Evolutionary conservation across 2,329 filamentous ascomycete species (phyloP).

Genomic region (Cryphonectria parasitica): DNA sequence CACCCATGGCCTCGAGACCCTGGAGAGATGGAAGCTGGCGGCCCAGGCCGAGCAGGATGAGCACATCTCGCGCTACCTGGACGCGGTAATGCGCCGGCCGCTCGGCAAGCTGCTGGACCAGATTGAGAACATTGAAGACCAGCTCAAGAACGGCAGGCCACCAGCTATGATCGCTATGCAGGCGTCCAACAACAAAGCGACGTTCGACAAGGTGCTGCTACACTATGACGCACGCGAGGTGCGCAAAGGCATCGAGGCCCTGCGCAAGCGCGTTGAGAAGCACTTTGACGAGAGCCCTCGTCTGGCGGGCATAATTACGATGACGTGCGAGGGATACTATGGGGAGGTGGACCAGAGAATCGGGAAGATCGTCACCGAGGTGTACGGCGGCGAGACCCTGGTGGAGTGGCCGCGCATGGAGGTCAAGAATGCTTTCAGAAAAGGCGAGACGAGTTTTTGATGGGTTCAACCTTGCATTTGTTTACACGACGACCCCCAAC

Average conservation of each 20-base stretch:
- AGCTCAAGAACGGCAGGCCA: conserved; percentile 63
- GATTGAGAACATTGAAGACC: conserved; percentile 83
- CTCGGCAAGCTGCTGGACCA: conserved; percentile 91
- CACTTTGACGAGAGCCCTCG: conserved; percentile 83
- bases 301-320: conserved; percentile 61
- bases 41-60: conserved; percentile 80
- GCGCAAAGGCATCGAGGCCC: conserved; percentile 83
- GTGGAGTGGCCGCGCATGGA: conserved; percentile 70
- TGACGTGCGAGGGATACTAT: conserved; percentile 67
- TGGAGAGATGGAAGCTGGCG: conserved; percentile 81
- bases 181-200: conserved; percentile 78
- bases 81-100: conserved; percentile 84
- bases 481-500: neutral
- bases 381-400: conserved; percentile 66
- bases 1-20: conserved; percentile 69
- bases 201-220: conserved; percentile 85
- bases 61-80: conserved; percentile 86
- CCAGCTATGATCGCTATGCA: conserved; percentile 72
- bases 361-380: conserved; percentile 61
- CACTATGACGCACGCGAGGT: conserved; percentile 84
- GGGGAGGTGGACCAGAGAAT: conserved; percentile 64
- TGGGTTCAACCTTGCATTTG: neutral
- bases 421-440: conserved; percentile 61
- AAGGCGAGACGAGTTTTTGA: conserved; percentile 8
- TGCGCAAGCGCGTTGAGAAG: conserved; percentile 93